Conservation (phyloP, 148 eudicot species). For the Rhododendron molle region DNA sequence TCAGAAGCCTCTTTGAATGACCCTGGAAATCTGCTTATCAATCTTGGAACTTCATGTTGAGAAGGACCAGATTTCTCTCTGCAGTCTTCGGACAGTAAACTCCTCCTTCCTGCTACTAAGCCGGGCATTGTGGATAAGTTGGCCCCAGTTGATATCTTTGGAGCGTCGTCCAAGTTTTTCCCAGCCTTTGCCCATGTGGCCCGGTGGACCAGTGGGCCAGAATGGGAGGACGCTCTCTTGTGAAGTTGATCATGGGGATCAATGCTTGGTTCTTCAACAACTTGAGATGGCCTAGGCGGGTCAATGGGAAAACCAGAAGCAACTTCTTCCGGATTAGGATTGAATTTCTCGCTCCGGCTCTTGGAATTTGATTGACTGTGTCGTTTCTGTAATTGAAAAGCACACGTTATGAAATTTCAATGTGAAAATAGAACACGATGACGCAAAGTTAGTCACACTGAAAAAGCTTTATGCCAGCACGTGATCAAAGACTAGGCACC, state of each 20-base stretch:
- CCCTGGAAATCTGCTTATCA: constrained; percentile 69
- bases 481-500: neutral
- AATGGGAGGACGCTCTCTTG: constrained; percentile 89
- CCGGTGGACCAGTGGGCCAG: constrained; percentile 79
- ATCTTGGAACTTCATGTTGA: constrained; percentile 50
- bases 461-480: neutral
- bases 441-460: neutral
- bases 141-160: constrained; percentile 55
- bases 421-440: neutral
- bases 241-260: constrained; percentile 37
- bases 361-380: constrained; percentile 57
- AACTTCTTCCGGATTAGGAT: constrained; percentile 74
- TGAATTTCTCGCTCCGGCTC: constrained; percentile 95
- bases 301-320: constrained; percentile 95
- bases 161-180: constrained; percentile 58
- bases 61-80: constrained; percentile 44
- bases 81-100: constrained; percentile 52
- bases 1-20: constrained; percentile 69
- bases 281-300: constrained; percentile 76
- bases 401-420: neutral
- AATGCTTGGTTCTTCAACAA: constrained; percentile 38
- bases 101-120: constrained; percentile 51
- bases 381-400: constrained; percentile 51
- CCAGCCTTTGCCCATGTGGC: constrained; percentile 68
- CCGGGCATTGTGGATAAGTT: constrained; percentile 46